Evolutionary conservation across 1,139 yeast genomes (phyloP).

Genomic region (Suhomyces maxii): DNA sequence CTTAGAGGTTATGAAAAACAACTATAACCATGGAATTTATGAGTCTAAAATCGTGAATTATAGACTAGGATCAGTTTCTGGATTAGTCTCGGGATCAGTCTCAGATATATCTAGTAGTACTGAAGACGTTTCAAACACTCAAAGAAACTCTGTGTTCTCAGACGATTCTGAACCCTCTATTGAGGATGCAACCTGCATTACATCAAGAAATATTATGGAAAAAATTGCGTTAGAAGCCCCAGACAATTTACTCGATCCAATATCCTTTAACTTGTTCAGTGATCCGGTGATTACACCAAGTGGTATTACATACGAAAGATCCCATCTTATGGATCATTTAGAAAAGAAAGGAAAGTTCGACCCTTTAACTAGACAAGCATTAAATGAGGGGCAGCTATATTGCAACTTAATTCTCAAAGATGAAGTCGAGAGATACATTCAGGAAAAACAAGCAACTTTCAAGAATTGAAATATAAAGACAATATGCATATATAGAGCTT

Average conservation of each 20-base stretch:
- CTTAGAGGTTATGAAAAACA: conserved; percentile 24
- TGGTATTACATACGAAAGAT: conserved; percentile 49
- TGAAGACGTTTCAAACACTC: background rate
- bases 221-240: conserved; percentile 35
- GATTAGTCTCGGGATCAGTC: too few species aligned
- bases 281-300: conserved; percentile 54
- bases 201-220: conserved; percentile 6
- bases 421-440: conserved; percentile 33
- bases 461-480: too few species aligned
- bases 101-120: background rate
- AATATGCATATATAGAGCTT: too few species aligned
- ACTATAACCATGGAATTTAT: conserved; percentile 20
- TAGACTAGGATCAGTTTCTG: conserved; percentile 3
- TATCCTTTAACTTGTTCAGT: conserved; percentile 43
- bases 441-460: background rate
- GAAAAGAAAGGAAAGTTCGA: conserved; percentile 34
- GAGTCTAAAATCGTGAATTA: conserved; percentile 13
- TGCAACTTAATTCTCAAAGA: conserved; percentile 46
- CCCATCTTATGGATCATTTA: conserved; percentile 40
- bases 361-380: conserved; percentile 41
- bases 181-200: background rate
- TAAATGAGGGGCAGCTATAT: conserved; percentile 38
- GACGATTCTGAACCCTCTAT: conserved; percentile 1
- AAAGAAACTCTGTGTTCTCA: conserved; percentile 3
- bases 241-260: conserved; percentile 47